Base-by-base conservation (phyloP, 2,329 filamentous ascomycete species). In the Blumeria graminis region DNA sequence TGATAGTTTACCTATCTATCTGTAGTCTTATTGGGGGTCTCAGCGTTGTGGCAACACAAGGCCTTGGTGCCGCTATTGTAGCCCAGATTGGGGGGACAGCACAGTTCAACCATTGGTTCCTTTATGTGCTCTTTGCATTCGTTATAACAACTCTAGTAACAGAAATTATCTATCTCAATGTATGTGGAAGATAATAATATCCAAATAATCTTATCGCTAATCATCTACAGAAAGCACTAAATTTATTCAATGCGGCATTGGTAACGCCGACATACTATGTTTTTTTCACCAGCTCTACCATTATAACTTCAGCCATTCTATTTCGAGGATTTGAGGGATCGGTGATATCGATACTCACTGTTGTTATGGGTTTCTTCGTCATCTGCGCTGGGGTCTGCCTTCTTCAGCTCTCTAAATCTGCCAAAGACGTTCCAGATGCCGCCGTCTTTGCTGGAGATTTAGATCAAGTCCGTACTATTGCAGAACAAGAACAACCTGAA, bases 261-360 rank as follows among this genome's bases (percentile, higher is more conserved):
- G 92, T 98, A 58, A 98, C 92, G 0, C 92, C 92, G 0, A 98
- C 92, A 1, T 98, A 98, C 71, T 98, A 98, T 68, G 92, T 98
- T 61, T 90, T 93, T 72, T 98, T 98, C 68, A 98, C 92, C 41
- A 94, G 83, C 63, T 84, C 88, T 5, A 96, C 92, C 18, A 95
- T 98, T 61, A 78, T 96, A 62, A 93, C 89, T 6, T 95, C 90
- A 0, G 85, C 89, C 3, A 81, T 98, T 51, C 73, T 98, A 2
- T 96, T 96, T 69, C 82, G 81, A 60, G 92, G 92, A 7, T 95
- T 98, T 76, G 90, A 94, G 66, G 92, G 90, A 38, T 86, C 86
- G 0, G 75, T 78, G 0, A 76, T 79, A 6, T 78, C 84, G 32
- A 96, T 98, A 57, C 75, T 86, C 50, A 94, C 88, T 0, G 85